phyloP scores from a whole-genome alignment of 768 basidiomycete species.

The Mycena amicta region DNA sequence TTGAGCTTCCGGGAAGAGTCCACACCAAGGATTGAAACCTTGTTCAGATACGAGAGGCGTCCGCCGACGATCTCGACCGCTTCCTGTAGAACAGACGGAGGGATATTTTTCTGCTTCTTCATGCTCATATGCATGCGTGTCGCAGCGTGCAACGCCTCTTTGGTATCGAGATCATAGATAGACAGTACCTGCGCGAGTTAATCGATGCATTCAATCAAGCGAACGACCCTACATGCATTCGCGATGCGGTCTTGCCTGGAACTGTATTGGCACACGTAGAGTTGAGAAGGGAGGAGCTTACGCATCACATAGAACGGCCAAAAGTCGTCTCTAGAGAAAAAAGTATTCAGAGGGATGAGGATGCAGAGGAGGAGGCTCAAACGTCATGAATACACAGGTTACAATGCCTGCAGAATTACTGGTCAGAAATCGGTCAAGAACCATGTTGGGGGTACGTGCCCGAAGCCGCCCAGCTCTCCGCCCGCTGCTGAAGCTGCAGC shows the following conservation, averaged over 20 bases:
- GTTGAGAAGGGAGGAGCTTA: slow-evolving; percentile 34
- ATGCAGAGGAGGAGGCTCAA: no score
- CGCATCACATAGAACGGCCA: slow-evolving; percentile 76
- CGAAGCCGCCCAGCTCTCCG: slow-evolving; percentile 84
- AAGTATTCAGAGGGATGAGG: no score
- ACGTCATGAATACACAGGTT: slow-evolving; percentile 80
- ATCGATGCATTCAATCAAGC: background rate
- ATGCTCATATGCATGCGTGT: slow-evolving; percentile 50
- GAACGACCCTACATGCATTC: slow-evolving; percentile 62
- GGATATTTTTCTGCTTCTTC: slow-evolving; percentile 20
- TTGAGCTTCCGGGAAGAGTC: background rate
- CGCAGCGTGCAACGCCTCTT: slow-evolving; percentile 62
- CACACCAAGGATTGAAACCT: slow-evolving; percentile 38
- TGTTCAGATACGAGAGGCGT: slow-evolving; percentile 74
- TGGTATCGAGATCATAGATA: slow-evolving; percentile 65
- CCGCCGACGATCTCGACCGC: slow-evolving; percentile 73
- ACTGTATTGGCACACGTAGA: slow-evolving; percentile 8
- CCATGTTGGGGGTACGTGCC: no score
- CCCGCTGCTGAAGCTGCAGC: slow-evolving; percentile 84
- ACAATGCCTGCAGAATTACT: slow-evolving; percentile 58
- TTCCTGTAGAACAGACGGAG: slow-evolving; percentile 29
- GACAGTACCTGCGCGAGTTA: slow-evolving; percentile 58
- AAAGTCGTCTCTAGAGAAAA: no score
- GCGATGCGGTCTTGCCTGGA: slow-evolving; percentile 66
- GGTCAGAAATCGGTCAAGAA: no score